Percentiles rank a stretch among this genome's conserved stretches.
phyloP scores from a whole-genome alignment of 2,329 filamentous ascomycete species.

The Penicillium sp. region DNA sequence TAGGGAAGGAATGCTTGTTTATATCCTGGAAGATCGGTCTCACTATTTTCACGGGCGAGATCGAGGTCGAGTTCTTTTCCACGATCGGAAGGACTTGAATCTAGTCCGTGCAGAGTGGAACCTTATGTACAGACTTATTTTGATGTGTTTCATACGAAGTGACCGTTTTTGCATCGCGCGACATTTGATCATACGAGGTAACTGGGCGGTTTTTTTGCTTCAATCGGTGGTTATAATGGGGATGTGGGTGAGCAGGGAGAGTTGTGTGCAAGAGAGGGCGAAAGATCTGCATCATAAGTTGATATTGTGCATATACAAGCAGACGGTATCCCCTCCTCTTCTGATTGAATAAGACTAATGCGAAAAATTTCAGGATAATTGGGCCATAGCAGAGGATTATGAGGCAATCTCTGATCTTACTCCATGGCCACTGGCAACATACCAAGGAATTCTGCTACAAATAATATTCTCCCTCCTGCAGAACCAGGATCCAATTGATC shows the following conservation, averaged over 20 bases:
- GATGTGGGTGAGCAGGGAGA: slow-evolving; percentile 29
- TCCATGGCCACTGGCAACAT: slow-evolving; percentile 38
- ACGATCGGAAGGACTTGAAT: neutral
- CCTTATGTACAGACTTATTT: slow-evolving; percentile 32
- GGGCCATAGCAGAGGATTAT: slow-evolving; percentile 11
- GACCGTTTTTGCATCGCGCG: slow-evolving; percentile 33
- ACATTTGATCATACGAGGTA: slow-evolving; percentile 29
- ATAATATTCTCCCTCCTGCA: slow-evolving; percentile 34
- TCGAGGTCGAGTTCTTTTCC: neutral
- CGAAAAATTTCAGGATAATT: slow-evolving; percentile 4
- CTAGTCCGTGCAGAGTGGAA: neutral
- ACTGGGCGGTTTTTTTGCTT: slow-evolving; percentile 29
- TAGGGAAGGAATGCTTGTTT: neutral
- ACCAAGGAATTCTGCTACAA: slow-evolving; percentile 38
- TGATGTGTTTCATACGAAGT: slow-evolving; percentile 33
- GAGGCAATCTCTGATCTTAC: slow-evolving; percentile 7
- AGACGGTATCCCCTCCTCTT: too few species aligned
- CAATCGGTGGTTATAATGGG: slow-evolving; percentile 36
- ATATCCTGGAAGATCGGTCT: neutral
- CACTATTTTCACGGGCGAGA: too few species aligned
- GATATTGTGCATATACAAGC: slow-evolving; percentile 26
- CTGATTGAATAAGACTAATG: too few species aligned
- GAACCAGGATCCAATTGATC: neutral
- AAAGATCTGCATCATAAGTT: slow-evolving; percentile 30
- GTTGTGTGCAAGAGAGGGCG: slow-evolving; percentile 21